A percentile compares a stretch with the other conserved stretches of the same genome.
Evolutionary conservation across 2,329 filamentous ascomycete species (phyloP).

Genomic region (Colletotrichum chlorophyti): DNA sequence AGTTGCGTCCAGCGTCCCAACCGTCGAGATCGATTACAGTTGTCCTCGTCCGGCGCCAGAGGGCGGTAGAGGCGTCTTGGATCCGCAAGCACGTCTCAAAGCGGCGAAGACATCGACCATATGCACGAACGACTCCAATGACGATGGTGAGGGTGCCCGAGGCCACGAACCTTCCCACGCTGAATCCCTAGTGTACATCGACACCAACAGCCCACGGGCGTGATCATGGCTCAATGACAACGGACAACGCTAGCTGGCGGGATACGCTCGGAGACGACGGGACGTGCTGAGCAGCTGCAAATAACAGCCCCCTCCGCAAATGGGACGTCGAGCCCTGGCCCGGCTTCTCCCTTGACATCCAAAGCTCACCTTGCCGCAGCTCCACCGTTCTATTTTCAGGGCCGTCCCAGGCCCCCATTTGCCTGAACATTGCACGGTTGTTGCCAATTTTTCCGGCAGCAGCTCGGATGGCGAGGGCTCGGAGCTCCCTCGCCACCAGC

Average conservation of each 20-base stretch:
- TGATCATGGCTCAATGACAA: not conserved
- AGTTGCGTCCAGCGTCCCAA: too few species aligned
- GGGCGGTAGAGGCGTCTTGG: not conserved
- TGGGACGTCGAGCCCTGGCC: not conserved
- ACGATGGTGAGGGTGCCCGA: not conserved
- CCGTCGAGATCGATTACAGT: not conserved
- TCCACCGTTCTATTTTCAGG: not conserved
- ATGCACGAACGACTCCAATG: conserved; percentile 7
- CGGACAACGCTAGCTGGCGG: not conserved
- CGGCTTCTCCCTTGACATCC: not conserved
- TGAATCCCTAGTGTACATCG: too few species aligned
- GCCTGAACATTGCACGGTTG: conserved; percentile 3
- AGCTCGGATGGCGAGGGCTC: not conserved
- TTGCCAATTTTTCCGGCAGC: not conserved
- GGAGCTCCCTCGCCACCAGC: conserved; percentile 6
- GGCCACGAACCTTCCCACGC: not conserved
- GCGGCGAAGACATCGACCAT: not conserved
- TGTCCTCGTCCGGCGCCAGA: not conserved
- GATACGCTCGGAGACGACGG: not conserved
- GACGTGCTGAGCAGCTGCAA: conserved; percentile 16
- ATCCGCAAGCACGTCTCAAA: conserved; percentile 9
- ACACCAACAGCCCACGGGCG: too few species aligned
- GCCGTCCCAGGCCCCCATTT: not conserved
- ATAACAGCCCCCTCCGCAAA: conserved; percentile 20
- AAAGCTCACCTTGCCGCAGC: not conserved